Evolutionary conservation across 2,329 filamentous ascomycete genomes (phyloP), one percentile per base, ranked within the genome.

Genomic region (Hymenoscyphus linearis): DNA sequence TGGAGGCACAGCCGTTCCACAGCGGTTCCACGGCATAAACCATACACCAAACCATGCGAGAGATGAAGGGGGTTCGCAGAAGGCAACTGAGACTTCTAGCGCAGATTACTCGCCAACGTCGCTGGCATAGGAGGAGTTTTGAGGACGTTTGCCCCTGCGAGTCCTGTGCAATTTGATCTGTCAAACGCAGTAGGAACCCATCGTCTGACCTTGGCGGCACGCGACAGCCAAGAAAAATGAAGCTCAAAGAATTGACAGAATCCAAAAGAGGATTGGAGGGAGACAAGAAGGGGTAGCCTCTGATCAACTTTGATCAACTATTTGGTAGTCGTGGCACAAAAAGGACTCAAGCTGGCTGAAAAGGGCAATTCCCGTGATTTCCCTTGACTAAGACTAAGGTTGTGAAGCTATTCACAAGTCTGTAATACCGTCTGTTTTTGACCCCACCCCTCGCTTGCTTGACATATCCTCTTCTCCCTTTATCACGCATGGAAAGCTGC

Each of bases 1-100:
- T 4, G 31, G 54, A 37, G 25, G 7, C 22, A 56, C 34, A 26
- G n/a, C n/a, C 40, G 12, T 44, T 22, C 31, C 54, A 57, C 55
- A n/a, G 37, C 36, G 18, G 36, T 47, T 47, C 25, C 18, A 50
- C 40, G 26, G 37, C 37, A 31, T 25, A 26, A 50, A 14, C 25
- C 40, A 57, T 57, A 37, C 55, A 57, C n/a, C 37, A 50, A 47
- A 34, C 55, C 55, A 57, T 57, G 55, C 52, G 26, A n/a, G 26
- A 53, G 52, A 53, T 53, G 52, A 53, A 34, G n/a, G 25, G 26
- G 52, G 27, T 31, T 27, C 25, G 27, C 25, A 34, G 22, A 18
- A 52, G 26, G 52, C 52, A 9, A 25, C 31, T 31, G 52, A 53
- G 26, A 53, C 18, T 50, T 10, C 18, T 50, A 12, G n/a, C 44